Percentiles rank a stretch among this genome's conserved stretches.
Conservation (phyloP, 192 early-diverging fungal species). For the Physocladia obscura region DNA sequence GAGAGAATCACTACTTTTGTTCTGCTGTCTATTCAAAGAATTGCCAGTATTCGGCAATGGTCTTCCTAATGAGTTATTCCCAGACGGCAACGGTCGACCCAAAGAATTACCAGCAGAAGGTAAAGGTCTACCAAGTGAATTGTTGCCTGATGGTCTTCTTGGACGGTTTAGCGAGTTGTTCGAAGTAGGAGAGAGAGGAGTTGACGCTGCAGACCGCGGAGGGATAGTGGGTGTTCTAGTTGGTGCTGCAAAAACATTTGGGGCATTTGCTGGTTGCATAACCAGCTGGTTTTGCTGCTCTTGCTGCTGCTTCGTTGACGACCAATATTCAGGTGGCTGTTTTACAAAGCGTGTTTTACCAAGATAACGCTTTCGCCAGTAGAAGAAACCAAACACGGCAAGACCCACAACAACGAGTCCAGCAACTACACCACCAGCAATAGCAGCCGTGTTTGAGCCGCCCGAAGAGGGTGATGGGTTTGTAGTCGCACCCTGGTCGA, state of each 20-base stretch:
- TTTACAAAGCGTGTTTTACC: too few species aligned
- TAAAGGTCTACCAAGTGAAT: constrained; percentile 2
- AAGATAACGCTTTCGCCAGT: background rate
- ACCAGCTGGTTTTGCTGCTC: background rate
- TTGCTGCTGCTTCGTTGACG: background rate
- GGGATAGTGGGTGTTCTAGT: background rate
- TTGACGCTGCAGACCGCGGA: background rate
- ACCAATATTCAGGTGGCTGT: too few species aligned
- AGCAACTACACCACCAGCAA: constrained; percentile 16
- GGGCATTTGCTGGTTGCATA: background rate
- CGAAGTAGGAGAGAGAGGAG: too few species aligned
- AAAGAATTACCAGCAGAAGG: constrained; percentile 12
- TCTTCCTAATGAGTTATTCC: constrained; percentile 4
- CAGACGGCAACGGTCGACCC: background rate
- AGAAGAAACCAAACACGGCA: background rate
- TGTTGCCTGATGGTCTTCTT: background rate
- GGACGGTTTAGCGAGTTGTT: background rate
- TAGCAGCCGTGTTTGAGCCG: constrained; percentile 13
- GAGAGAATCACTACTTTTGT: too few species aligned
- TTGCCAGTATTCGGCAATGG: constrained; percentile 3
- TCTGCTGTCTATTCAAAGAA: too few species aligned
- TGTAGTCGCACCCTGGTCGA: background rate
- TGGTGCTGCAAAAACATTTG: background rate
- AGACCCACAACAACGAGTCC: background rate
- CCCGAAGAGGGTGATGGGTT: too few species aligned